Base-by-base conservation (phyloP, 164 flowering plant species). In the Berberis thunbergii region DNA sequence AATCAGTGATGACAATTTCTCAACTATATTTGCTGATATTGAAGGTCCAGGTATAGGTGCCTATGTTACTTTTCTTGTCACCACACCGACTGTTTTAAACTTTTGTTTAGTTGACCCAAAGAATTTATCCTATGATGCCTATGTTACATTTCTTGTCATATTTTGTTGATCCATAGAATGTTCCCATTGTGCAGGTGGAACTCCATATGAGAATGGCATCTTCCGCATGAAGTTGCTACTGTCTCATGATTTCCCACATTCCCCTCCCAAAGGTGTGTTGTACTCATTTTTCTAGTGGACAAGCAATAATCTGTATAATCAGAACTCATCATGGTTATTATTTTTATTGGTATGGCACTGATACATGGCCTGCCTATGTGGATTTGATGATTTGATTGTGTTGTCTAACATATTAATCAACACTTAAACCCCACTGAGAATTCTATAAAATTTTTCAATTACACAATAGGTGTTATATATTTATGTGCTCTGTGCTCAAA, bases 181-280 rank as follows among this genome's bases (percentile, higher is more conserved):
- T 53, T 52, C 54, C 40, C 58, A 64, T 13, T 41, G 76, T 81
- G 81, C 93, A 94, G 99, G 89, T 82, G 99, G 96, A 64, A 94
- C 99, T 66, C 99, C 99, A 4, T 94, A 94, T 71, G 99, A 94
- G 70, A 85, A 84, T 73, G 99, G 99, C 41, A 74, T 87, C 57
- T 94, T 94, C 67, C 96, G 94, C 56, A 94, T 94, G 99, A 94
- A 91, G 80, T 74, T 94, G 81, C 48, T 85, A 46, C 67, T 94
- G 64, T 84, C 91, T 53, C 87, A 65, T 69, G 99, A 94, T 68
- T 94, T 94, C 68, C 99, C 99, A 2, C 90, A 86, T 6, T 83
- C 96, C 26, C 97, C 99, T 67, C 99, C 99, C 6, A 94, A 89
- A 88, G 99, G 99, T 94, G n/a, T 67, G 80, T 67, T 57, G 2